phyloP scores from a whole-genome alignment of 2,329 filamentous ascomycete genomes.

The Fusarium xylarioides region DNA sequence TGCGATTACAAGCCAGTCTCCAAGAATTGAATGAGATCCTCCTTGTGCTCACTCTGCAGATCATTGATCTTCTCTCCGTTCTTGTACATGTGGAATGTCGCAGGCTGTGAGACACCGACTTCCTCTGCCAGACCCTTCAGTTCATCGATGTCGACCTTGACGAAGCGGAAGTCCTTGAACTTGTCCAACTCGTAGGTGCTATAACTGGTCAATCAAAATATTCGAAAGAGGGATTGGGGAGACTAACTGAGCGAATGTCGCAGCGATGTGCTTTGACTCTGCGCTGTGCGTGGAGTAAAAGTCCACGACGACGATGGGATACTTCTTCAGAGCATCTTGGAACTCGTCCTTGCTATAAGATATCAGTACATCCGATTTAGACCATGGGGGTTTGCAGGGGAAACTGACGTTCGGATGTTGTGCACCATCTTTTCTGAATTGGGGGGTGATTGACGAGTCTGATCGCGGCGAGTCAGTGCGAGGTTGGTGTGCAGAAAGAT shows the following conservation, averaged over 20 bases:
- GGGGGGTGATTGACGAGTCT: not conserved
- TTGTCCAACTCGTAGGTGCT: constrained; percentile 26
- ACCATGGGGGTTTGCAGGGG: rapidly evolving
- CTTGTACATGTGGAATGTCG: constrained; percentile 26
- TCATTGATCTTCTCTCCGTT: constrained; percentile 19
- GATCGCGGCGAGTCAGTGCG: not conserved
- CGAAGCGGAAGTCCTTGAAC: constrained; percentile 30
- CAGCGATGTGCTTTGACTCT: constrained; percentile 23
- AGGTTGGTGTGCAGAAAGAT: not conserved
- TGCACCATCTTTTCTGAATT: constrained; percentile 28
- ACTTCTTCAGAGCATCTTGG: constrained; percentile 15
- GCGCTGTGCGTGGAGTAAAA: constrained; percentile 23
- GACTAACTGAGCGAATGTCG: constrained; percentile 23
- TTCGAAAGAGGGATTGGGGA: rapidly evolving
- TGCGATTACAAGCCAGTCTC: constrained; percentile 4
- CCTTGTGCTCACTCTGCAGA: constrained; percentile 7
- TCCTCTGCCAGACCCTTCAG: constrained; percentile 12
- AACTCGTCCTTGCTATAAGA: constrained; percentile 19
- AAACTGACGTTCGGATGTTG: constrained; percentile 21
- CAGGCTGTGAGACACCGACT: constrained; percentile 2
- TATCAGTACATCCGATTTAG: not conserved
- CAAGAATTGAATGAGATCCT: constrained; percentile 15
- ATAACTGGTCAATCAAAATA: rapidly evolving
- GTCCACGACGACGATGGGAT: constrained; percentile 21
- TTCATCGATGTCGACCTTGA: constrained; percentile 29